phyloP scores from a whole-genome alignment of 2,329 filamentous ascomycete genomes.

The Pyricularia pennisetigena region DNA sequence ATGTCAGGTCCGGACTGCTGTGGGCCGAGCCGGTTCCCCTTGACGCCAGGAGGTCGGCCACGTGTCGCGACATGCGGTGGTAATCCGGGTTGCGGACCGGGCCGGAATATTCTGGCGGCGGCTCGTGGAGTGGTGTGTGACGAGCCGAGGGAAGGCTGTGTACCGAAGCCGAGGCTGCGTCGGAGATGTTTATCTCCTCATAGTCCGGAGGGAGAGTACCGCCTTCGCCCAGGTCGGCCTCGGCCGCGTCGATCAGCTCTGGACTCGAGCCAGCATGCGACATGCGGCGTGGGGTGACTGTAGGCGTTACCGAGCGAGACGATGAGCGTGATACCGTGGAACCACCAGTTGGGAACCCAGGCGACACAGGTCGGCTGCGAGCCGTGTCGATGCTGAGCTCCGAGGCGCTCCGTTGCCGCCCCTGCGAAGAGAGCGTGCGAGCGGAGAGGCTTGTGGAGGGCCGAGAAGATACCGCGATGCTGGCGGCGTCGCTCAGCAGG shows the following conservation, averaged over 20 bases:
- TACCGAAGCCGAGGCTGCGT: conserved; percentile 7
- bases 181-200: conserved; percentile 5
- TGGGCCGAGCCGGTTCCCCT: conserved; percentile 1
- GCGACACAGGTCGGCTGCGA: conserved; percentile 13
- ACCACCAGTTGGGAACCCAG: conserved; percentile 11
- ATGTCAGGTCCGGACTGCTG: not conserved
- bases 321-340: conserved; percentile 9
- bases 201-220: conserved; percentile 40
- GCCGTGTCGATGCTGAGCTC: conserved; percentile 38
- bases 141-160: conserved; percentile 20
- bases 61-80: conserved; percentile 20
- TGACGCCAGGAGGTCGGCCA: conserved; percentile 17
- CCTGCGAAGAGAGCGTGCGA: conserved; percentile 26
- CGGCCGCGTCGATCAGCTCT: conserved; percentile 35
- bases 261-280: conserved; percentile 37
- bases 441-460: conserved; percentile 16
- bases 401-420: conserved; percentile 38
- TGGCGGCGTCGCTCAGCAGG: conserved; percentile 61
- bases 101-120: conserved; percentile 42
- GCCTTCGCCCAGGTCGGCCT: conserved; percentile 35
- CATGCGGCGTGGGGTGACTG: not conserved
- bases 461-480: conserved; percentile 23
- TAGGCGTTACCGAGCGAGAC: not conserved
- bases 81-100: conserved; percentile 17
- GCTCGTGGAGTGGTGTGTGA: conserved; percentile 28